Percentiles rank a stretch among this genome's conserved stretches.
phyloP scores from a whole-genome alignment of 78 protist species.

The Dictyostelium citrinum region DNA sequence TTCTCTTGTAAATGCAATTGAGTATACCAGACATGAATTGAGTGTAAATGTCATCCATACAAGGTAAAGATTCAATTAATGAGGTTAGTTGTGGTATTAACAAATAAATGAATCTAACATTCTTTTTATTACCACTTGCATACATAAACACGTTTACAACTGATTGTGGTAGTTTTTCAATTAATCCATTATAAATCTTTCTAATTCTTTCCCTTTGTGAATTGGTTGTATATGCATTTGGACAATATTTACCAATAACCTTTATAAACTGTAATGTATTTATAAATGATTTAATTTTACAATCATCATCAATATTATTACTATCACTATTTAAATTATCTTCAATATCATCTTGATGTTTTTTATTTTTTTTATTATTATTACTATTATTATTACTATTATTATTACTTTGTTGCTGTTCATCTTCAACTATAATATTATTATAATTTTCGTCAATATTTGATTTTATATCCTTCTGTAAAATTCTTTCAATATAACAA shows the following conservation, averaged over 20 bases:
- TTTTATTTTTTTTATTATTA: not conserved
- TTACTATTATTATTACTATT: not conserved
- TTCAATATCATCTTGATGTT: not conserved
- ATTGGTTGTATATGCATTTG: not conserved
- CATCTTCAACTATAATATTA: not conserved
- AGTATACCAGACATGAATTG: not conserved
- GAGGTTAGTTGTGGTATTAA: not conserved
- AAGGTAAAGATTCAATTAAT: not conserved
- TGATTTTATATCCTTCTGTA: not conserved
- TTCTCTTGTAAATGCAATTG: not conserved
- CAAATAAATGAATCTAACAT: not conserved
- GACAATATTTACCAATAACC: not conserved
- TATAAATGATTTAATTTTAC: constrained; percentile 13
- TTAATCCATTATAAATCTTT: not conserved
- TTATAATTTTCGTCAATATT: not conserved
- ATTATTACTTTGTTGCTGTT: not conserved
- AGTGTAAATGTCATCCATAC: not conserved
- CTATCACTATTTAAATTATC: not conserved
- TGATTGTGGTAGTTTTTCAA: constrained; percentile 1
- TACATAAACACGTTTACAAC: not conserved
- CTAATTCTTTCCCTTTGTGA: not conserved
- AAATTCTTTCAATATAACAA: not conserved
- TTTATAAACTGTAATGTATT: not conserved
- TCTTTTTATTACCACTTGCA: not conserved
- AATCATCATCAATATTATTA: not conserved